phyloP scores from a whole-genome alignment of 1,139 yeast genomes.

The Pichia sp. region DNA sequence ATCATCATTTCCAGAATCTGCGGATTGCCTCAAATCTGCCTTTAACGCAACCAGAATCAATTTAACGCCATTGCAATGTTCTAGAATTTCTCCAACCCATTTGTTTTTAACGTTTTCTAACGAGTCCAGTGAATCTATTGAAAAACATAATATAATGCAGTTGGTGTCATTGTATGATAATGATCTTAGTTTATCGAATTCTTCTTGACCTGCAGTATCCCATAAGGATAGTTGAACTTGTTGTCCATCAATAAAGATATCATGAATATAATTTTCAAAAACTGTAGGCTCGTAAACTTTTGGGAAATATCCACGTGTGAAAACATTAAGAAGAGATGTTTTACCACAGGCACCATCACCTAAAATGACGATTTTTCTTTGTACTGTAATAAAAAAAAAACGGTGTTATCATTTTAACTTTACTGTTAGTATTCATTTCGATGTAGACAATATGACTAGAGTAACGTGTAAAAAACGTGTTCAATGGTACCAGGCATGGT shows the following conservation, averaged over 20 bases:
- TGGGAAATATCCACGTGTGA: conserved; percentile 96
- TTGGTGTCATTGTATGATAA: conserved; percentile 92
- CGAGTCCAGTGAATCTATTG: conserved; percentile 91
- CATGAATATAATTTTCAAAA: conserved; percentile 95
- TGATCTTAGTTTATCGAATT: conserved; percentile 86
- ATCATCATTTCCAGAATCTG: conserved; percentile 26
- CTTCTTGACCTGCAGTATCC: conserved; percentile 99
- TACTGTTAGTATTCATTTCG: conserved; percentile 5
- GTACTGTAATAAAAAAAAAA: conserved; percentile 35
- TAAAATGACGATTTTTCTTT: conserved; percentile 87
- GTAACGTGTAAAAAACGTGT: too few relatives aligned
- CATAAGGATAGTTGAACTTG: conserved; percentile 88
- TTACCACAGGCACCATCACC: conserved; percentile 98
- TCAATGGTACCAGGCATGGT: too few relatives aligned
- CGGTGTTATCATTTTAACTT: too few relatives aligned
- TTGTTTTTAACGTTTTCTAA: conserved; percentile 88
- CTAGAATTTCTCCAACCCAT: conserved; percentile 96
- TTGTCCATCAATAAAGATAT: conserved; percentile 90
- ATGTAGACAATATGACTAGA: too few relatives aligned
- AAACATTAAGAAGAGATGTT: conserved; percentile 87
- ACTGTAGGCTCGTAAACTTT: conserved; percentile 98
- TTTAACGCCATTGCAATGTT: conserved; percentile 95
- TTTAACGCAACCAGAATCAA: conserved; percentile 88
- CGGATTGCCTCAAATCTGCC: conserved; percentile 75
- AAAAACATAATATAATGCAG: conserved; percentile 92